Percentiles rank a stretch among this genome's conserved stretches.
Conservation (phyloP, 495 filamentous ascomycete genomes). For the Xylaria flabelliformis region DNA sequence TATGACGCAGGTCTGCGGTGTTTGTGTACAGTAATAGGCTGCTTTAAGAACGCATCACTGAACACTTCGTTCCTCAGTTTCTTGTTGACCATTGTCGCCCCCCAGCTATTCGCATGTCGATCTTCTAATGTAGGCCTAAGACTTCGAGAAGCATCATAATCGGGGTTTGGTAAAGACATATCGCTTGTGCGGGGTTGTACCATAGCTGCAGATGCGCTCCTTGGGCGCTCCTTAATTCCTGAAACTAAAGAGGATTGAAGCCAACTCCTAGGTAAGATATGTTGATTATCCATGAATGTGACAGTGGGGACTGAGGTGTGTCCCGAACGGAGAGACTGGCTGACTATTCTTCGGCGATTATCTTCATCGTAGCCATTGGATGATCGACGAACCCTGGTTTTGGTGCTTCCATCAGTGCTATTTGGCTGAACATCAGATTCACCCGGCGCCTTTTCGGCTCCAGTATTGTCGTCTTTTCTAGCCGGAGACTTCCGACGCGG, state of each 20-base stretch:
- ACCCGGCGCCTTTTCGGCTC: slow-evolving; percentile 33
- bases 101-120: slow-evolving; percentile 78
- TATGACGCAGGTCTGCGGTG: slow-evolving; percentile 64
- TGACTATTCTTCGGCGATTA: slow-evolving; percentile 69
- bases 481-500: slow-evolving; percentile 67
- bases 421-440: slow-evolving; percentile 36
- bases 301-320: slow-evolving; percentile 78
- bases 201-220: slow-evolving; percentile 47
- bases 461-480: slow-evolving; percentile 50
- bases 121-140: slow-evolving; percentile 53
- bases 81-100: slow-evolving; percentile 92
- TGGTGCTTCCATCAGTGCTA: slow-evolving; percentile 28
- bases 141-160: slow-evolving; percentile 6
- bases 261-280: slow-evolving; percentile 90
- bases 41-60: slow-evolving; percentile 89
- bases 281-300: slow-evolving; percentile 92
- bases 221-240: slow-evolving; percentile 35
- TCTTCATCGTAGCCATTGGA: slow-evolving; percentile 36
- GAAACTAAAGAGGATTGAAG: slow-evolving; percentile 49
- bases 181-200: slow-evolving; percentile 29
- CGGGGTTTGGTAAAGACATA: background rate
- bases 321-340: slow-evolving; percentile 68
- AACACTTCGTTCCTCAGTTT: slow-evolving; percentile 90
- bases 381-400: slow-evolving; percentile 17
- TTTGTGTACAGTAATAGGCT: slow-evolving; percentile 67